Base-by-base conservation (phyloP, 1,284 basidiomycete species). In the Calocybe gambosa region DNA sequence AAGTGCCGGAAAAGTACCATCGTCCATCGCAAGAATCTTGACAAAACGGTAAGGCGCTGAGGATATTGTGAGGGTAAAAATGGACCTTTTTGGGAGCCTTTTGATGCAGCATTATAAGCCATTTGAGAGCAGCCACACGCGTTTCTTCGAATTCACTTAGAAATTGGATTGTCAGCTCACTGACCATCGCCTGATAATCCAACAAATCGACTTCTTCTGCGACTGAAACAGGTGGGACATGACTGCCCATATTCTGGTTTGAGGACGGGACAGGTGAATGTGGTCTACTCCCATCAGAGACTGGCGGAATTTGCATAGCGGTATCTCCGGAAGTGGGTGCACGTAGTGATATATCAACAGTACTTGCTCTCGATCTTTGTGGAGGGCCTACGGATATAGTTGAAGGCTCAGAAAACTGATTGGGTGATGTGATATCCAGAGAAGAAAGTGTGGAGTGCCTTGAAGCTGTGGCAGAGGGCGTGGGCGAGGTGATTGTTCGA, bases 101-200 rank as follows among this genome's bases (percentile, higher is more conserved):
- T 61, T 93, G 88, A 67, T 99, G 96, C 44, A 99, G 70, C 96
- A 99, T 99, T 42, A 97, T 84, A 25, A 99, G 71, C 96, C 96
- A 99, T 67, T 96, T 93, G 54, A 99, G 70, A 2, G 95, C 93
- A 19, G 93, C 91, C 5, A 99, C 90, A 35, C 95, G 74, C 0
- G 96, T 98, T 62, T 97, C 93, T 59, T 96, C 95, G 61, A 93
- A 92, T 64, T 98, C 93, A 64, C 92, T 94, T 62, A 97, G 63
- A 60, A 99, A 93, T 59, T 97, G 93, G 43, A 96, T 71, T 1
- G 93, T 97, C 52, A 99, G 69, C 39, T 89, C 89, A 59, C 89
- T 91, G 44, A 99, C 93, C 0, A 93, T 98, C 16, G 82, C 78
- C 54, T 90, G 85, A 59, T 96, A 96, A 62, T 98, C 93, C 58